Base-by-base conservation (phyloP, 129 eudicot species). In the Arctium lappa region DNA sequence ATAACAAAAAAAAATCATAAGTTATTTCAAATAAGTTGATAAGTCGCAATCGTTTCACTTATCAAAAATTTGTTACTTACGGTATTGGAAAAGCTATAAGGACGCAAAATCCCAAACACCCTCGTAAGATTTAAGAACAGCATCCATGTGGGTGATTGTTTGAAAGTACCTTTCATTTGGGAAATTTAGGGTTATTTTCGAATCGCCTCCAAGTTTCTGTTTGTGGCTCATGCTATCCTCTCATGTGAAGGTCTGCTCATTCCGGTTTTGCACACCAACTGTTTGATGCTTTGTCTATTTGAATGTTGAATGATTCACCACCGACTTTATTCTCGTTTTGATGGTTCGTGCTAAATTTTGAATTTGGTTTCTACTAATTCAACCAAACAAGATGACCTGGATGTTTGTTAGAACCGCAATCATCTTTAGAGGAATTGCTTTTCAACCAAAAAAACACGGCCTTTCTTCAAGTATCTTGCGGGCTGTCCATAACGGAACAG, bases 231-330 rank as follows among this genome's bases (percentile, higher is more conserved):
- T 33, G 36, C 36, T 8, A 42, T 16, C 27, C 11, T 10, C 4
- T 44, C 4, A 27, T 22, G 3, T n/a, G 6, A 77, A 34, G 0
- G 9, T 27, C 0, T 37, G 79, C 56, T 12, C 39, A 22, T 36
- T 34, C 37, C 7, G 73, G 31, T 33, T 46, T 18, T 32, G 87
- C 86, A 50, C 77, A 71, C 91, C 86, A 84, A 48, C 78, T 79
- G 86, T 82, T 90, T 72, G 90, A 84, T 82, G 18, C 18, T 50
- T 81, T 86, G 88, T 39, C 80, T 37, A 10, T 42, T 9, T 1
- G 85, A 83, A 81, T 5, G 12, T 77, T 38, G 22, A 7, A 12
- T 4, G 9, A 69, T 79, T 69, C 13, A 5, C 69, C 39, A 12
- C 79, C 87, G 27, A 38, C 11, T 40, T 72, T 66, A 18, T 40